These are phyloP conservation scores for Stemphylium lycopersici DNA, from an alignment of 2,329 filamentous ascomycete species.

Conservation along the genomic window DNA sequence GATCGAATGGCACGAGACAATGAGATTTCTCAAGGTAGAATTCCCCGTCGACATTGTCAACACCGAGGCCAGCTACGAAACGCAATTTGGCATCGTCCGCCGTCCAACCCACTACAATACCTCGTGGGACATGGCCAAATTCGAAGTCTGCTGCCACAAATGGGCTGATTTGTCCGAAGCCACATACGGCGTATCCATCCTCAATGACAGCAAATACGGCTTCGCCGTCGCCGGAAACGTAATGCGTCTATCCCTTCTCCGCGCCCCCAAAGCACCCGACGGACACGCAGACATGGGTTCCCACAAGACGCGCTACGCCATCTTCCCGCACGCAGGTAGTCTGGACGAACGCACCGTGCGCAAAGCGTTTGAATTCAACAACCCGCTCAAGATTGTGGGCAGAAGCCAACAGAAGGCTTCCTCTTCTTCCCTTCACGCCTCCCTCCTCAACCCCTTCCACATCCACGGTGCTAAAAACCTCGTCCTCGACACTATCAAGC, in stretches of 20 bases:
- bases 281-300: conserved; percentile 92
- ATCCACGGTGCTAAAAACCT: conserved; percentile 70
- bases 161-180: conserved; percentile 90
- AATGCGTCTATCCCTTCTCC: conserved; percentile 86
- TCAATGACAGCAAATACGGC: conserved; percentile 96
- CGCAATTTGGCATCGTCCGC: conserved; percentile 86
- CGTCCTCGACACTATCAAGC: conserved; percentile 88
- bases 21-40: conserved; percentile 98
- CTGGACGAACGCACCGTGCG: conserved; percentile 77
- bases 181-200: conserved; percentile 86
- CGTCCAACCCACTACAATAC: conserved; percentile 98
- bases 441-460: conserved; percentile 64
- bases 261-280: conserved; percentile 90
- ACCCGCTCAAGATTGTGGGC: conserved; percentile 67
- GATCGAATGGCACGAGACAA: conserved; percentile 96
- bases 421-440: neutral
- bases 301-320: conserved; percentile 87
- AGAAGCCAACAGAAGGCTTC: conserved; percentile 2
- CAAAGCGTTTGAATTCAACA: conserved; percentile 90
- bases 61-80: conserved; percentile 93
- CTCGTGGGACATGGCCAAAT: conserved; percentile 96
- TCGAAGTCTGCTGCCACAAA: conserved; percentile 95
- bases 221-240: conserved; percentile 88
- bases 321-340: conserved; percentile 79
- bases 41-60: conserved; percentile 92